Evolutionary conservation across 2,329 filamentous ascomycete genomes (phyloP).

Genomic region (Stachybotrys chartarum): DNA sequence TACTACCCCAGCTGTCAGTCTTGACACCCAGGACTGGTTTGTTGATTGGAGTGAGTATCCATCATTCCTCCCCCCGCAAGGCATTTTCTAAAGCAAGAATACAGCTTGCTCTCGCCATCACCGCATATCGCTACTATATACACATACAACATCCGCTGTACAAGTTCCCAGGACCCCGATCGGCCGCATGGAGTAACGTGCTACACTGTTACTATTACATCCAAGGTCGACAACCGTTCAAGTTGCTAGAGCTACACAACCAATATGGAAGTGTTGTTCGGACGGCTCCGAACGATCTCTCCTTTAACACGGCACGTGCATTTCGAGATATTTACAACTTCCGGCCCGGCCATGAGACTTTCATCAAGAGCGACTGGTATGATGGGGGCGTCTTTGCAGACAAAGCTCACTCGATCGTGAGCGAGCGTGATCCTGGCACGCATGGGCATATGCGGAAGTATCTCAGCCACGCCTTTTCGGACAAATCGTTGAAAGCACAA

Average conservation of each 20-base stretch:
- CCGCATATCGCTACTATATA: too few relatives aligned
- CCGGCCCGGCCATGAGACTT: neutral
- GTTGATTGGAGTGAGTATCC: too few relatives aligned
- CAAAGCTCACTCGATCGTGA: neutral
- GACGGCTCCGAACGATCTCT: neutral
- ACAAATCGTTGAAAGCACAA: neutral
- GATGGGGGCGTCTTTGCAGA: neutral
- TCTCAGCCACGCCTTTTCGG: neutral
- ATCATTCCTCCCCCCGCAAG: too few relatives aligned
- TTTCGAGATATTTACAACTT: neutral
- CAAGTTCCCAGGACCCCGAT: neutral
- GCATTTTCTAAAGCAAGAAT: too few relatives aligned
- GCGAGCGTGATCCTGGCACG: neutral
- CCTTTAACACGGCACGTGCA: neutral
- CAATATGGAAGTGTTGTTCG: neutral
- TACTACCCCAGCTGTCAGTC: too few relatives aligned
- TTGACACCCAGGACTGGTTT: too few relatives aligned
- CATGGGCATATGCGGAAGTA: neutral
- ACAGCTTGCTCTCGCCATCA: too few relatives aligned
- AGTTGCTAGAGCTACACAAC: neutral
- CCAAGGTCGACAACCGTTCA: neutral
- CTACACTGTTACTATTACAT: neutral
- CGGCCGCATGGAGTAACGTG: neutral
- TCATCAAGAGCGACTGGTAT: neutral
- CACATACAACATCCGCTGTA: neutral